Evolutionary conservation across 805 yeast genomes (phyloP), one percentile per base, ranked within the genome.

Genomic region (Saturnispora besseyi): DNA sequence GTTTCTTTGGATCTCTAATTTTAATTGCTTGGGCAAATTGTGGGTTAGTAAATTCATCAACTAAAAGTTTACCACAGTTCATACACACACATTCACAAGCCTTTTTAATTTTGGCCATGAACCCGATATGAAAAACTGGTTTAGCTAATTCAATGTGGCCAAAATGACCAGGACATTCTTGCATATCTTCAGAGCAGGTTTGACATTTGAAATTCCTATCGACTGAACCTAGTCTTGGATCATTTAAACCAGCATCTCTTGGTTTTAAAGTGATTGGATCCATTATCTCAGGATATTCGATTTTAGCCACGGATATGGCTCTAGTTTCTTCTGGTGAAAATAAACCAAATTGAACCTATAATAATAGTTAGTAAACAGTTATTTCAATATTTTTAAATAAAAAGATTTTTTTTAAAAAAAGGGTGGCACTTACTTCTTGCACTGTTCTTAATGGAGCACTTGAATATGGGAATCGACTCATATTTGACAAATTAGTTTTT

Each of bases 241-340:
- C 99, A 65, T 90, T 91, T 55, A 93, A 74, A 53, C 99, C 99
- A 55, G 97, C 97, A 57, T 89, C 90, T 66, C 97, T 82, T 44
- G 98, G 97, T 56, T 87, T 86, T 64, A 85, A 84, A 52, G 95
- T 89, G 37, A 96, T 81, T 68, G 90, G 97, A 68, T 93, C 99
- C 96, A 93, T 93, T n/a, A 97, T 93, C 70, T 93, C 99, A 22
- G 99, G 99, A 63, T 86, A 93, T 69, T 91, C 97, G 62, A 93
- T 88, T 65, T 93, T 93, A 41, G 97, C 98, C 53, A 95, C 99
- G 54, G 96, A 87, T 58, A 93, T 90, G 45, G 98, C 97, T 69
- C 96, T 85, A 56, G 84, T 77, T 75, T 93, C 99, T 73, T 93
- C 99, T 28, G 99, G 99, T 30, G 98, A 89, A 55, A 93, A 80